Percentiles rank a stretch among this genome's conserved stretches.
Evolutionary conservation across 1,284 basidiomycete genomes (phyloP).

Genomic region (Cryptococcus sp.): DNA sequence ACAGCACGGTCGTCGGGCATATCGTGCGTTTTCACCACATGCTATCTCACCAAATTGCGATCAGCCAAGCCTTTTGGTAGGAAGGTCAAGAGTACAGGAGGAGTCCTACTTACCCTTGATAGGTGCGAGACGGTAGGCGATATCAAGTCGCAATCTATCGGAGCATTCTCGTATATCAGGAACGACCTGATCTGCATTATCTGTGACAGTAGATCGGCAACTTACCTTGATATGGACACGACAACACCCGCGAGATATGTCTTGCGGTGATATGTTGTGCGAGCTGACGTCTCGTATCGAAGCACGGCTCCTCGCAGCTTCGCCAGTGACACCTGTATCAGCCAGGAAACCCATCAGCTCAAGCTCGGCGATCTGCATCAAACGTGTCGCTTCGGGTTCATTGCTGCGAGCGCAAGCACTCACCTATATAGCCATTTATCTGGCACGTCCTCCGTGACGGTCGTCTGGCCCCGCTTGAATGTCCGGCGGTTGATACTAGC

Average conservation of each 20-base stretch:
- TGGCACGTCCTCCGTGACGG: slow-evolving; percentile 4
- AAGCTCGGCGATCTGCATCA: neutral
- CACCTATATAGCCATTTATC: slow-evolving; percentile 15
- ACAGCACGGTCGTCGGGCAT: slow-evolving; percentile 16
- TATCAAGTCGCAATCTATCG: slow-evolving; percentile 25
- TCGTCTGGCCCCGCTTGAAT: slow-evolving; percentile 4
- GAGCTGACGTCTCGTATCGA: slow-evolving; percentile 22
- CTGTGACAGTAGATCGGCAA: neutral
- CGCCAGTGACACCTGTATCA: slow-evolving; percentile 33
- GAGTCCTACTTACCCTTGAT: slow-evolving; percentile 16
- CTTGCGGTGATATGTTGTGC: slow-evolving; percentile 35
- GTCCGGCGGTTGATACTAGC: slow-evolving; percentile 20
- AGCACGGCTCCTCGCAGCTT: slow-evolving; percentile 37
- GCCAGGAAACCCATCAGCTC: neutral
- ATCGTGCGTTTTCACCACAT: slow-evolving; percentile 35
- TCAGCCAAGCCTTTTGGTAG: no score
- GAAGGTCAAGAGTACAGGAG: no score
- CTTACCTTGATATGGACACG: slow-evolving; percentile 34
- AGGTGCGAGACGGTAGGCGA: slow-evolving; percentile 36
- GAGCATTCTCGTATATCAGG: neutral
- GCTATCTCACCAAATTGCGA: slow-evolving; percentile 18
- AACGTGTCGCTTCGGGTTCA: neutral
- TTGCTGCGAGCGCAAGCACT: neutral
- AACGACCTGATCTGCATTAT: neutral
- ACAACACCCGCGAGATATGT: slow-evolving; percentile 31